phyloP scores from a whole-genome alignment of 2,329 filamentous ascomycete genomes.

The Septoria linicola region DNA sequence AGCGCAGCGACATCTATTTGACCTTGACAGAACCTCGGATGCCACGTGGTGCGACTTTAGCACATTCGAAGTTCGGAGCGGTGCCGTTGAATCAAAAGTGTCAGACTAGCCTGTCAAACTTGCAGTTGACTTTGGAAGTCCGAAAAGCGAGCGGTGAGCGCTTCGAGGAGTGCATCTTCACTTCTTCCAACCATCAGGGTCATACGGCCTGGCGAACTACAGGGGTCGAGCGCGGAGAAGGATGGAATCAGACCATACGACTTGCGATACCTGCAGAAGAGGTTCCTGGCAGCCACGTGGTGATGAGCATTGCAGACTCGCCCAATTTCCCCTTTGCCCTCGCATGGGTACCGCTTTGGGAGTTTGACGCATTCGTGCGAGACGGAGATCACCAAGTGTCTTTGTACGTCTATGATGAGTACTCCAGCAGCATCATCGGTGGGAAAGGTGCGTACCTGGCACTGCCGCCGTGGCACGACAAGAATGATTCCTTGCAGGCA shows the following conservation, averaged over 20 bases:
- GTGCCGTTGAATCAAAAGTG: constrained; percentile 63
- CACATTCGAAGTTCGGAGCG: constrained; percentile 75
- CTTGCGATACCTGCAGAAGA: constrained; percentile 76
- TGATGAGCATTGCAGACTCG: constrained; percentile 84
- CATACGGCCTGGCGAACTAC: constrained; percentile 87
- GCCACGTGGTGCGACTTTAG: constrained; percentile 62
- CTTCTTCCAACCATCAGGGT: constrained; percentile 75
- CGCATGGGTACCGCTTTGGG: constrained; percentile 92
- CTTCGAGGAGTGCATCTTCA: constrained; percentile 83
- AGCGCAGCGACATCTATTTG: constrained; percentile 91
- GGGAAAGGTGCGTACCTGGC: constrained; percentile 85
- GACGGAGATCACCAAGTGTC: constrained; percentile 80
- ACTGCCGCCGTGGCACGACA: constrained; percentile 75
- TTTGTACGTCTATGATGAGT: constrained; percentile 88
- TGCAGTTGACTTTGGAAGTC: constrained; percentile 88
- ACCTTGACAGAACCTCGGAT: constrained; percentile 79
- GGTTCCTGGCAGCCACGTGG: constrained; percentile 78
- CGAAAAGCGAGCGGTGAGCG: constrained; percentile 74
- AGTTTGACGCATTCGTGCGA: constrained; percentile 80
- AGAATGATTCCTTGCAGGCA: constrained; percentile 69
- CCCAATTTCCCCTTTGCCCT: constrained; percentile 87
- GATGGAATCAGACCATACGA: constrained; percentile 85
- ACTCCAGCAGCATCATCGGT: constrained; percentile 69
- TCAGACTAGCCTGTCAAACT: constrained; percentile 64
- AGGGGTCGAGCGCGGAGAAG: constrained; percentile 72